Evolutionary conservation across 1,284 basidiomycete genomes (phyloP).

Genomic region (Caloboletus firmus): DNA sequence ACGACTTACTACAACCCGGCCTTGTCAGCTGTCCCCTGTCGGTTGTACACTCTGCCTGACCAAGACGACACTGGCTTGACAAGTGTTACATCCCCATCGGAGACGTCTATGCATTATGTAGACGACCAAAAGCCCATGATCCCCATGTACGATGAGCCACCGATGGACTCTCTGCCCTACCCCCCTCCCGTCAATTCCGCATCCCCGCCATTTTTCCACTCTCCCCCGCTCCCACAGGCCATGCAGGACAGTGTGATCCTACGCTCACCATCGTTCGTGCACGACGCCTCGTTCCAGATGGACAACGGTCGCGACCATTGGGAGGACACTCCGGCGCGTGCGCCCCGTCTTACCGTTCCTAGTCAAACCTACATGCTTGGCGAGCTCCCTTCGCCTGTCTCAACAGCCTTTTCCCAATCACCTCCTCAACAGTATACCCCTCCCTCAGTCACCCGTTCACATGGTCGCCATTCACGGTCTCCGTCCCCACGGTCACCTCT

Average conservation of each 20-base stretch:
- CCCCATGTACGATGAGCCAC: conserved; percentile 19
- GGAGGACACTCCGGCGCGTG: conserved; percentile 16
- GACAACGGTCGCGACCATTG: conserved; percentile 19
- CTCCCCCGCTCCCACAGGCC: conserved; percentile 3
- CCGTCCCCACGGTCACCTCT: conserved; percentile 23
- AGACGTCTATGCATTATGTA: conserved; percentile 1
- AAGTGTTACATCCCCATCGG: background rate
- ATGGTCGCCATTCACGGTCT: conserved; percentile 25
- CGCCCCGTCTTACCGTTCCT: conserved; percentile 1
- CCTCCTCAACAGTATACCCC: conserved; percentile 18
- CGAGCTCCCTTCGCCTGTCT: conserved; percentile 11
- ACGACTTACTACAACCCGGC: conserved; percentile 18
- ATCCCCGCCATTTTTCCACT: conserved; percentile 27
- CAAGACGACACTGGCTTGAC: conserved; percentile 12
- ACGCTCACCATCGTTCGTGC: conserved; percentile 16
- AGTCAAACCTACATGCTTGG: conserved; percentile 20
- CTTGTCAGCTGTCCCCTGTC: conserved; percentile 7
- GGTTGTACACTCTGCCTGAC: conserved; percentile 21
- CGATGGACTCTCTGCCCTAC: conserved; percentile 33
- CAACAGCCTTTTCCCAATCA: conserved; percentile 7
- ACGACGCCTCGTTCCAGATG: conserved; percentile 12
- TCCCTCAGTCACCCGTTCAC: conserved; percentile 17
- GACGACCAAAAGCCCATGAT: conserved; percentile 13
- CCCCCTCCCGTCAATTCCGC: conserved; percentile 23
- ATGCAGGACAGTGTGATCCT: conserved; percentile 15